Base-by-base conservation (phyloP, 148 eudicot genomes). In the Rhododendron molle region DNA sequence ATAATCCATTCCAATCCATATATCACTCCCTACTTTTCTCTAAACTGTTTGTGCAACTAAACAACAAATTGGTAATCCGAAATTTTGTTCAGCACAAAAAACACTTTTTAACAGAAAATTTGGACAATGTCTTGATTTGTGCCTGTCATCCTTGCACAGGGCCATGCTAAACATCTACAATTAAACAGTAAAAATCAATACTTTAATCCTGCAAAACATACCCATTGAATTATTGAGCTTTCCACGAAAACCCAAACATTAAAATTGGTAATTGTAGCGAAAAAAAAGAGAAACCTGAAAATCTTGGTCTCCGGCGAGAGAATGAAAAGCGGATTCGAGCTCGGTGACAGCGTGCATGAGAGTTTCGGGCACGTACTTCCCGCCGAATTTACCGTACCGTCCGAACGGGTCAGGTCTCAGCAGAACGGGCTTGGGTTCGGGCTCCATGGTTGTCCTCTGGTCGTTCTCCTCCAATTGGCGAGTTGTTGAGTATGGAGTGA, bases 311-410 rank as follows among this genome's bases (percentile, higher is more conserved):
- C 74, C 69, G 13, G 98, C 52, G 14, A 95, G 91, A 81, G 94
- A 46, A 11, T 86, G 91, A 77, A 96, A 94, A 0, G 99, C 95
- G 1, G 93, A 54, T 80, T 96, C 97, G 78, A 96, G 98, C 88
- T 96, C 92, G 26, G 94, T 77, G 72, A 97, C 94, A 30, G 99
- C 99, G 58, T 89, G 85, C 99, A 97, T 97, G 1, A 97, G 94
- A 26, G 99, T 95, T 81, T 95, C 99, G 16, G 99, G 99, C 0
- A 97, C 99, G 85, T 92, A 97, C 73, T 95, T 95, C 6, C 99
- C 99, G 18, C 99, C 99, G 86, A 88, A 97, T 83, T 91, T 92
- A 0, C 99, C 99, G 60, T 92, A 97, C 44, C 99, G 89, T 36
- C 99, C 99, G 74, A 97, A 94, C 3, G 96, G 90, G 83, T 97